Percentiles rank a stretch among this genome's conserved stretches.
Evolutionary conservation across 768 basidiomycete species (phyloP).

Genomic region (Collybia sordida): DNA sequence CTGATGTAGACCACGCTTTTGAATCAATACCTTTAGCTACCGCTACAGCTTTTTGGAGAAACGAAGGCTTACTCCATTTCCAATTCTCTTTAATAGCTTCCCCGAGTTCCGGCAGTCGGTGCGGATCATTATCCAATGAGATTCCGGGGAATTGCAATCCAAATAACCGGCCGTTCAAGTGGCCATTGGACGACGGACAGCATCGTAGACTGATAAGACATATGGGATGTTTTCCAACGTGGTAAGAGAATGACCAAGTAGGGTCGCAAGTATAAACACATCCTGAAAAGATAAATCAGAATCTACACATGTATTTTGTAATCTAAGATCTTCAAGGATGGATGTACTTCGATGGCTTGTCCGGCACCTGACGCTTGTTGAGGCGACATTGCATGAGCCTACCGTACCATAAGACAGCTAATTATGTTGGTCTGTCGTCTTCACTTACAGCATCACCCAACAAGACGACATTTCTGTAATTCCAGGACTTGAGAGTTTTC

Average conservation of each 20-base stretch:
- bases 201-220: slow-evolving; percentile 34
- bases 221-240: slow-evolving; percentile 21
- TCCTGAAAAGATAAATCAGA: slow-evolving; percentile 4
- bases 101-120: slow-evolving; percentile 20
- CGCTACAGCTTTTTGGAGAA: too few species aligned
- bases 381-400: slow-evolving; percentile 49
- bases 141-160: slow-evolving; percentile 20
- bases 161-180: slow-evolving; percentile 25
- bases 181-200: slow-evolving; percentile 35
- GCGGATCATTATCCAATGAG: slow-evolving; percentile 15
- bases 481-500: slow-evolving; percentile 34
- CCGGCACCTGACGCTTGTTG: slow-evolving; percentile 49
- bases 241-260: slow-evolving; percentile 14
- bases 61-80: slow-evolving; percentile 21
- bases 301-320: not conserved
- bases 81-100: slow-evolving; percentile 28
- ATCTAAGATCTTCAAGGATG: not conserved
- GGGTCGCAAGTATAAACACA: slow-evolving; percentile 12
- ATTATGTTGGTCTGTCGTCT: not conserved
- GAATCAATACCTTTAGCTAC: not conserved
- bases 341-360: slow-evolving; percentile 48
- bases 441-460: slow-evolving; percentile 43
- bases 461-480: slow-evolving; percentile 35
- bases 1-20: slow-evolving; percentile 12
- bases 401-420: not conserved